Conservation (phyloP, 352 stramenopile species). For the Pythium insidiosum region DNA sequence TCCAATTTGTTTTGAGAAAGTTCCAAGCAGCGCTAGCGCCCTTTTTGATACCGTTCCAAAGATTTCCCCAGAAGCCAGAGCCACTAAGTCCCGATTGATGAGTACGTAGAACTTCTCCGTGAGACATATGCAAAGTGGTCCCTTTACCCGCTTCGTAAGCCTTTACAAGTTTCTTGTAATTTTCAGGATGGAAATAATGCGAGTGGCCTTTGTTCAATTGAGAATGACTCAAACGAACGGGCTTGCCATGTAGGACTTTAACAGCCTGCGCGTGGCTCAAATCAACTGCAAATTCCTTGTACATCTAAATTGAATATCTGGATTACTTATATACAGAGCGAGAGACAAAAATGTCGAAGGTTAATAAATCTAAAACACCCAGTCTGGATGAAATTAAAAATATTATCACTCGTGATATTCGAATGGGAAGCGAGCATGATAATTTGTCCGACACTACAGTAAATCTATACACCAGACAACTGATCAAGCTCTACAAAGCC, state of each 20-base stretch:
- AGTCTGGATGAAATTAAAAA: constrained; percentile 7
- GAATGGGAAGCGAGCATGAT: constrained; percentile 2
- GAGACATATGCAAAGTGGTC: constrained; percentile 9
- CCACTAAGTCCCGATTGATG: constrained; percentile 12
- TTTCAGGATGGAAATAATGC: constrained; percentile 18
- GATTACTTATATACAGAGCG: constrained; percentile 9
- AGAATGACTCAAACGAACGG: constrained; percentile 11
- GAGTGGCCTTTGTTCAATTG: constrained; percentile 11
- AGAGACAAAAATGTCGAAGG: constrained; percentile 8
- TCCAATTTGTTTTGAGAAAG: constrained; percentile 8
- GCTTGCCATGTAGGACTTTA: constrained; percentile 17
- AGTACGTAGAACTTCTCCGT: constrained; percentile 14
- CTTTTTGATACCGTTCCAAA: constrained; percentile 12
- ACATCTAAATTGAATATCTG: constrained; percentile 14
- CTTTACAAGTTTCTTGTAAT: constrained; percentile 18
- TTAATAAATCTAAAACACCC: constrained; percentile 7
- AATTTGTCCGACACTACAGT: constrained; percentile 3
- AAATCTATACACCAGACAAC: constrained; percentile 4
- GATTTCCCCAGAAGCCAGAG: constrained; percentile 7
- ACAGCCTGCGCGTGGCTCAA: constrained; percentile 7
- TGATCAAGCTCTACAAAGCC: constrained; percentile 8
- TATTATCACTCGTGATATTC: constrained; percentile 2
- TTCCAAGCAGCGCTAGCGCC: constrained; percentile 1
- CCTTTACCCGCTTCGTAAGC: constrained; percentile 10
- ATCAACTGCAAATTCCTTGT: constrained; percentile 14